These are phyloP conservation scores for Glonium stellatum DNA, from an alignment of 495 filamentous ascomycete species.

Conservation along the genomic window DNA sequence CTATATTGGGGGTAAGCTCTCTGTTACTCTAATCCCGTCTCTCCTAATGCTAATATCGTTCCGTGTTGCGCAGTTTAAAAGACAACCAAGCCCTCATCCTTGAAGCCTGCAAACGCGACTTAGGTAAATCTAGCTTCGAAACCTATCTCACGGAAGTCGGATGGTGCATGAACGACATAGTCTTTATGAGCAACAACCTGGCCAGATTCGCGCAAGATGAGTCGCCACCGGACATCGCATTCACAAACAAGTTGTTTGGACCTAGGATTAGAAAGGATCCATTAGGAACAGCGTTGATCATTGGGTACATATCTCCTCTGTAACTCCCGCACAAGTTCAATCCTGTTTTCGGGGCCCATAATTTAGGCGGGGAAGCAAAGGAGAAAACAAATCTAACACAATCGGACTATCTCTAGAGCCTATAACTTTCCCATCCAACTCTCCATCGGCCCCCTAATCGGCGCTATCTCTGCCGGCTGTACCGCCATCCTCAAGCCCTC, in stretches of 20 bases:
- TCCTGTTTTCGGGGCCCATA: too few relatives aligned
- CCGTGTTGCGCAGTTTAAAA: slow-evolving; percentile 44
- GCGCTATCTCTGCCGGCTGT: slow-evolving; percentile 87
- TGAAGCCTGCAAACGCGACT: slow-evolving; percentile 65
- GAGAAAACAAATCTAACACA: background rate
- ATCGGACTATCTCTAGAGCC: slow-evolving; percentile 40
- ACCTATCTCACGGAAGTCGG: slow-evolving; percentile 60
- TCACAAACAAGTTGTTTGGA: slow-evolving; percentile 57
- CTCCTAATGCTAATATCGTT: background rate
- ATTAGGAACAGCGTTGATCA: slow-evolving; percentile 72
- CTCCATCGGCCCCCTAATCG: slow-evolving; percentile 68
- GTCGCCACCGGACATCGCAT: slow-evolving; percentile 58
- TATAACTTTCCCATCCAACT: slow-evolving; percentile 91
- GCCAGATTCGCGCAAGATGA: slow-evolving; percentile 80
- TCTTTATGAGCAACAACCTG: slow-evolving; percentile 68
- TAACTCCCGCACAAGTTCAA: background rate
- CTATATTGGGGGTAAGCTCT: slow-evolving; percentile 76
- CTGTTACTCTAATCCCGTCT: background rate
- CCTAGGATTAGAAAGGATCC: slow-evolving; percentile 86
- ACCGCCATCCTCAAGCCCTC: slow-evolving; percentile 85
- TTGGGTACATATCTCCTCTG: slow-evolving; percentile 52
- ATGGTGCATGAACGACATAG: slow-evolving; percentile 70
- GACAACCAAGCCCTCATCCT: slow-evolving; percentile 65
- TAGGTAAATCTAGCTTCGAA: slow-evolving; percentile 68
- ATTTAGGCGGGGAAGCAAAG: background rate